phyloP scores from a whole-genome alignment of 1,284 basidiomycete genomes.

The Ganoderma sinense region DNA sequence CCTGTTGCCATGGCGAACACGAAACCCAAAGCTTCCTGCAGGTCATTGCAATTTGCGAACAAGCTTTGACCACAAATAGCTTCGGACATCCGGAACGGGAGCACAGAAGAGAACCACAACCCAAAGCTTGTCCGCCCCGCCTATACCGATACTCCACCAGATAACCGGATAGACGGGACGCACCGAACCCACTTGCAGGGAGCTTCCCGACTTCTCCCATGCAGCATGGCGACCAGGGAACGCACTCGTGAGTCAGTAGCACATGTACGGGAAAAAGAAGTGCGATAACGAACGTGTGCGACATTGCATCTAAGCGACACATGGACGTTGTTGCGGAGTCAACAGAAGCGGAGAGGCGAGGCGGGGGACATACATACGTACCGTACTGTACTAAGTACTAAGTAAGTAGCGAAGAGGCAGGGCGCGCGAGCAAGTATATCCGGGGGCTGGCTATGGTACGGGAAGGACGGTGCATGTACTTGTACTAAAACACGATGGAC shows the following conservation, averaged over 20 bases:
- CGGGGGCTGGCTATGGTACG: conserved; percentile 1
- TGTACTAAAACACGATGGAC: not conserved
- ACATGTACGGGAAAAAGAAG: not conserved
- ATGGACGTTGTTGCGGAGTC: not conserved
- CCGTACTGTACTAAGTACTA: not conserved
- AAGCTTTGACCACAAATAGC: not conserved
- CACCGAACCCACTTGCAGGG: not conserved
- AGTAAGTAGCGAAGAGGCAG: not conserved
- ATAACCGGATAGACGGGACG: not conserved
- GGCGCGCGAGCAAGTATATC: conserved; percentile 7
- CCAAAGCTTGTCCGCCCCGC: not conserved
- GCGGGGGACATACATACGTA: not conserved
- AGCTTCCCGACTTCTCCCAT: not conserved
- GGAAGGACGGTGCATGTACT: not conserved
- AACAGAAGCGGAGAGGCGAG: too few species aligned
- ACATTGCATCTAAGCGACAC: not conserved
- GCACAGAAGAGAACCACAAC: not conserved
- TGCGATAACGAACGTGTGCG: not conserved
- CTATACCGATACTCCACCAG: not conserved
- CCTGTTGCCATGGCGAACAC: conserved; percentile 9
- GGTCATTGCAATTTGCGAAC: not conserved
- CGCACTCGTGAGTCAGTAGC: not conserved
- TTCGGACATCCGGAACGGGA: not conserved
- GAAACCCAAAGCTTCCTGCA: not conserved
- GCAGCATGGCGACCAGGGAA: not conserved